phyloP scores from a whole-genome alignment of 108 stramenopile species.

The Nitzschia sp. region DNA sequence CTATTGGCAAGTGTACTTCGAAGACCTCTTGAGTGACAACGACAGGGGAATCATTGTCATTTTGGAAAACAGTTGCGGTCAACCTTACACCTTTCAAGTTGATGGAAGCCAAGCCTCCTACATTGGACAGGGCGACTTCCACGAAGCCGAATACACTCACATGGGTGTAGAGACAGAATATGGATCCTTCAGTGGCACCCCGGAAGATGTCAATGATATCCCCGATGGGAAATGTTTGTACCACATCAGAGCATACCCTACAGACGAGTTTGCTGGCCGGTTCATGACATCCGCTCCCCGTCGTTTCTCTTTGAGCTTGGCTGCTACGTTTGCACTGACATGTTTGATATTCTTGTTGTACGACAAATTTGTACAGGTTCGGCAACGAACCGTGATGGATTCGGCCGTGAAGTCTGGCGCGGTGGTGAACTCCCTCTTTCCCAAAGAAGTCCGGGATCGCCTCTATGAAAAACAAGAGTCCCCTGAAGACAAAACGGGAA shows the following conservation, averaged over 20 bases:
- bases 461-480: background rate
- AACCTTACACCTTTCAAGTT: background rate
- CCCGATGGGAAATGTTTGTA: background rate
- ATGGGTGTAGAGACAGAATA: background rate
- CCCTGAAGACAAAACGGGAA: background rate
- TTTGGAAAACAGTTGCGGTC: background rate
- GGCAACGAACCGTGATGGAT: background rate
- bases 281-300: slow-evolving; percentile 2
- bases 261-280: background rate
- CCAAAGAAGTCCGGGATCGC: background rate
- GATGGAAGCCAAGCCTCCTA: background rate
- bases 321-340: background rate
- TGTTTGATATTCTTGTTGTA: background rate
- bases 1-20: slow-evolving; percentile 2
- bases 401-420: background rate
- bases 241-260: slow-evolving; percentile 8
- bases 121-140: background rate
- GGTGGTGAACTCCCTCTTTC: background rate
- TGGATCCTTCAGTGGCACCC: background rate
- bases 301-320: slow-evolving; percentile 9
- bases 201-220: background rate
- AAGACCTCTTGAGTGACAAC: slow-evolving; percentile 2
- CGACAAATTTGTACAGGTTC: background rate
- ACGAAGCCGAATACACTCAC: background rate
- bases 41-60: background rate